A percentile compares a stretch with the other conserved stretches of the same genome.
phyloP scores from a whole-genome alignment of 2,329 filamentous ascomycete genomes.

The Emericellopsis cladophorae region DNA sequence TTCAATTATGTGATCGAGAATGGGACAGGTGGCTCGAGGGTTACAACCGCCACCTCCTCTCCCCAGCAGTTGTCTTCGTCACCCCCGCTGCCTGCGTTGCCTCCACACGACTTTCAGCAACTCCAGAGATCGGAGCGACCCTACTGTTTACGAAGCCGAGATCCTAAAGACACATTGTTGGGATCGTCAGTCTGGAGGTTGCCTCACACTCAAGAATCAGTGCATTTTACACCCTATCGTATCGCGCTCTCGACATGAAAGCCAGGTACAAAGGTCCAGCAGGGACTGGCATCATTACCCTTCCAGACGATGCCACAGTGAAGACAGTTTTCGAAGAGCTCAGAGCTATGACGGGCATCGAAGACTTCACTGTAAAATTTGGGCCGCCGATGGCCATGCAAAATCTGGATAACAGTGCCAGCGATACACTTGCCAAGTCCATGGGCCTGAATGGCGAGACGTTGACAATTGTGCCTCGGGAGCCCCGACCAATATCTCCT shows the following conservation, averaged over 20 bases:
- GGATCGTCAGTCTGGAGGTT: too few species aligned
- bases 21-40: too few species aligned
- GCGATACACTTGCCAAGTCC: constrained; percentile 28
- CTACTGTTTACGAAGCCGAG: too few species aligned
- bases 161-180: too few species aligned
- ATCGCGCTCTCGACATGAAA: constrained; percentile 37
- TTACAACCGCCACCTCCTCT: too few species aligned
- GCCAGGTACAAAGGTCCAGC: constrained; percentile 64
- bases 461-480: constrained; percentile 33
- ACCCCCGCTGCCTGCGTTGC: too few species aligned
- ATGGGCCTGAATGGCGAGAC: constrained; percentile 36
- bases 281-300: constrained; percentile 56
- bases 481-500: constrained; percentile 10
- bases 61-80: too few species aligned
- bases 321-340: constrained; percentile 48
- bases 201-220: too few species aligned
- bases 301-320: constrained; percentile 57
- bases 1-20: too few species aligned
- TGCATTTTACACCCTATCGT: too few species aligned
- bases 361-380: constrained; percentile 65
- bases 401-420: constrained; percentile 35
- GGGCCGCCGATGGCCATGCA: constrained; percentile 61
- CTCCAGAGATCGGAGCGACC: too few species aligned
- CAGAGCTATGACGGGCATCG: constrained; percentile 48
- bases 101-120: too few species aligned